phyloP scores from a whole-genome alignment of 192 early-diverging fungal species.

The Coemansia sp. region DNA sequence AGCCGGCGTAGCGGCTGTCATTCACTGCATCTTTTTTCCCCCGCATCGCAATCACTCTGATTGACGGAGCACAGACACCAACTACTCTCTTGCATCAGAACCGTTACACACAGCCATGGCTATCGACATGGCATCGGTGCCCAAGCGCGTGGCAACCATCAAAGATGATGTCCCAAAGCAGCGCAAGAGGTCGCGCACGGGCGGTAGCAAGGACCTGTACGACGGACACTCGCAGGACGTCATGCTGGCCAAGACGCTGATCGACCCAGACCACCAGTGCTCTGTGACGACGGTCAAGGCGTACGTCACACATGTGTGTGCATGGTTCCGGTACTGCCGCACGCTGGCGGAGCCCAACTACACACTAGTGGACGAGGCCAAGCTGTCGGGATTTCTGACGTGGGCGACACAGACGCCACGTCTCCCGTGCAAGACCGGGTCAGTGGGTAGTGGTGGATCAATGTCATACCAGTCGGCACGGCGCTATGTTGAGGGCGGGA shows the following conservation, averaged over 20 bases:
- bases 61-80: not conserved
- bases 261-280: slow-evolving; percentile 59
- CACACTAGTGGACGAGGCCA: slow-evolving; percentile 53
- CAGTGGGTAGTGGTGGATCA: slow-evolving; percentile 39
- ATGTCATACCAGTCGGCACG: slow-evolving; percentile 59
- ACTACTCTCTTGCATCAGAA: not conserved
- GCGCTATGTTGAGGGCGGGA: slow-evolving; percentile 58
- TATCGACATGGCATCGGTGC: not conserved
- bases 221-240: slow-evolving; percentile 58
- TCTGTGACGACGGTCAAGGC: slow-evolving; percentile 58
- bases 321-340: slow-evolving; percentile 58
- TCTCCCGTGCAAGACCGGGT: slow-evolving; percentile 54
- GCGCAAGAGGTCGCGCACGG: slow-evolving; percentile 58
- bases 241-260: slow-evolving; percentile 57
- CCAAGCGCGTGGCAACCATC: slow-evolving; percentile 18
- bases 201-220: slow-evolving; percentile 58
- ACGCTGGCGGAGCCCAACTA: slow-evolving; percentile 53
- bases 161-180: slow-evolving; percentile 37
- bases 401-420: slow-evolving; percentile 59
- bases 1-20: not conserved
- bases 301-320: slow-evolving; percentile 56
- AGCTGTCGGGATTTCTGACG: slow-evolving; percentile 56
- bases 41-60: not conserved
- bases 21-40: not conserved
- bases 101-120: not conserved